Conservation (phyloP, 352 stramenopile genomes). For the Phytophthora podocarpi region DNA sequence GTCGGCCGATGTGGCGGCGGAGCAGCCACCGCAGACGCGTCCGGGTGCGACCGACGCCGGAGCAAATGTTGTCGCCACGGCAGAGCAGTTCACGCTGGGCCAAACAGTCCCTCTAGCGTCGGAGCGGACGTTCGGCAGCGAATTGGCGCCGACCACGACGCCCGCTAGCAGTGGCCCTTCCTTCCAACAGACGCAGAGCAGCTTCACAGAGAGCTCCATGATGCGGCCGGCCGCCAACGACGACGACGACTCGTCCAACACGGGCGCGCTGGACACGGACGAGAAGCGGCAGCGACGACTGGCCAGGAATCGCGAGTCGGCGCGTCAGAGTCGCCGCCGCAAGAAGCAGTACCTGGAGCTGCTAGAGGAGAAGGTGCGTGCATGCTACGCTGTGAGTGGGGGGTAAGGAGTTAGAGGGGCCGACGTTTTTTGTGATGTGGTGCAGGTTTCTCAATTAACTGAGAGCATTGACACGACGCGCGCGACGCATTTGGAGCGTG, state of each 20-base stretch:
- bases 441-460: slow-evolving; percentile 82
- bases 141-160: slow-evolving; percentile 1
- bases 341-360: slow-evolving; percentile 92
- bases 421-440: neutral
- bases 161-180: slow-evolving; percentile 22
- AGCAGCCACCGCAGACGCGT: slow-evolving; percentile 51
- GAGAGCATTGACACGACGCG: slow-evolving; percentile 87
- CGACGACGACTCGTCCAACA: slow-evolving; percentile 50
- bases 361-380: slow-evolving; percentile 80
- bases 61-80: neutral
- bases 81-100: slow-evolving; percentile 45
- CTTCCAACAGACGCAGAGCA: slow-evolving; percentile 55
- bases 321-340: slow-evolving; percentile 83
- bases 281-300: slow-evolving; percentile 81
- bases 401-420: neutral
- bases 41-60: slow-evolving; percentile 5
- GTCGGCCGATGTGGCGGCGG: slow-evolving; percentile 68
- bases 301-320: slow-evolving; percentile 88
- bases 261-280: slow-evolving; percentile 59
- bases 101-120: slow-evolving; percentile 28
- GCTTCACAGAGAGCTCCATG: slow-evolving; percentile 66
- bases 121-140: slow-evolving; percentile 42
- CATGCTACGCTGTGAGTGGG: neutral
- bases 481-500: slow-evolving; percentile 73
- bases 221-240: slow-evolving; percentile 56